Evolutionary conservation across 192 early-diverging fungal species (phyloP).

Genomic region (Rhizophagus sp.): DNA sequence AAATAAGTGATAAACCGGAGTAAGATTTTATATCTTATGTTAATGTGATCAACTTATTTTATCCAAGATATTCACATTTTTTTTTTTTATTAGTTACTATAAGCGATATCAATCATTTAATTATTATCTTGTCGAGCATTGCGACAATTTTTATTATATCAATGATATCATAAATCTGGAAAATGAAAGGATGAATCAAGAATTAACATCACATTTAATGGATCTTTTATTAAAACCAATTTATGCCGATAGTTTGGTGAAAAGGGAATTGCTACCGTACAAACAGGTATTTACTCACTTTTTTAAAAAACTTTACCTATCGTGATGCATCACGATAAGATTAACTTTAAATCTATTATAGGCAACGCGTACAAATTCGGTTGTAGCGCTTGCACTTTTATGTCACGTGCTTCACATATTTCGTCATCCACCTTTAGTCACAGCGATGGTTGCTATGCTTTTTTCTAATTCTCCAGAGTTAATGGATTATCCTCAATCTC

Average conservation of each 20-base stretch:
- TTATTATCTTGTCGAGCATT: slow-evolving; percentile 60
- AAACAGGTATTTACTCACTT: background rate
- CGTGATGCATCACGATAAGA: background rate
- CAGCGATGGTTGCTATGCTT: slow-evolving; percentile 35
- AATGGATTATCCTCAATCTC: slow-evolving; percentile 9
- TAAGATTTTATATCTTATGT: slow-evolving; percentile 7
- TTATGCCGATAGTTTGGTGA: slow-evolving; percentile 40
- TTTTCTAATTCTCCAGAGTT: slow-evolving; percentile 33
- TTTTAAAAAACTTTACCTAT: background rate
- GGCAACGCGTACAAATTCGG: slow-evolving; percentile 31
- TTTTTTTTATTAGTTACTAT: slow-evolving; percentile 22
- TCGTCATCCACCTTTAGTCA: slow-evolving; percentile 39
- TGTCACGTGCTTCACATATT: slow-evolving; percentile 46
- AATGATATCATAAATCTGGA: slow-evolving; percentile 62
- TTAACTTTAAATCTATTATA: slow-evolving; percentile 23
- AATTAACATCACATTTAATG: slow-evolving; percentile 38
- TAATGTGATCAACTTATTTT: background rate
- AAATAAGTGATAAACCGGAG: slow-evolving; percentile 38
- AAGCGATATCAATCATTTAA: slow-evolving; percentile 45
- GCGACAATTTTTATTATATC: slow-evolving; percentile 63
- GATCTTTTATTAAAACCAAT: slow-evolving; percentile 41
- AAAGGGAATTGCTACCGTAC: slow-evolving; percentile 11
- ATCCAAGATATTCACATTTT: background rate
- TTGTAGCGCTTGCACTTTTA: slow-evolving; percentile 40
- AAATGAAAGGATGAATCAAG: slow-evolving; percentile 55